Evolutionary conservation across 2,329 filamentous ascomycete species (phyloP).

Genomic region (Pseudogymnoascus sp.): DNA sequence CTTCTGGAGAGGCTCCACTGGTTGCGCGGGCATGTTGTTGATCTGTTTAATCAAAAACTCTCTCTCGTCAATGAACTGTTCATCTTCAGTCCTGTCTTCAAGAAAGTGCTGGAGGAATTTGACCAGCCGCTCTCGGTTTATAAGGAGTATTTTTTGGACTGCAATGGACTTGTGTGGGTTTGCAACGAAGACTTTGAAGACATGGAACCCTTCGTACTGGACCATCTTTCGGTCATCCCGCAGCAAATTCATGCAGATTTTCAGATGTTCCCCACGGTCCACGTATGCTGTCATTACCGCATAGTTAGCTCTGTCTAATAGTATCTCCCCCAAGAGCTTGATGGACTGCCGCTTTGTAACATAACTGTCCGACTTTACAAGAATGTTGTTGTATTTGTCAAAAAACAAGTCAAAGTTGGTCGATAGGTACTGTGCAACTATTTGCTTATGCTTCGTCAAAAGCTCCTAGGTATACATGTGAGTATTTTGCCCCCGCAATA

Average conservation of each 20-base stretch:
- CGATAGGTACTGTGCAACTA: slow-evolving; percentile 80
- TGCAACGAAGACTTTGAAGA: slow-evolving; percentile 99
- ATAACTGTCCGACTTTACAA: slow-evolving; percentile 90
- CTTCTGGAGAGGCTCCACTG: slow-evolving; percentile 38
- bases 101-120: slow-evolving; percentile 86
- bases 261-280: slow-evolving; percentile 88
- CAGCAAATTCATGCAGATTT: slow-evolving; percentile 96
- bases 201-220: slow-evolving; percentile 97
- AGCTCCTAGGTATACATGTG: slow-evolving; percentile 59
- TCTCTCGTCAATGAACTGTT: slow-evolving; percentile 97
- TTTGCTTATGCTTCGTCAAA: slow-evolving; percentile 83
- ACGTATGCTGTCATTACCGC: slow-evolving; percentile 97
- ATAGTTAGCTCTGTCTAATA: slow-evolving; percentile 93
- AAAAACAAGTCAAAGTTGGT: slow-evolving; percentile 95
- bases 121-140: slow-evolving; percentile 87
- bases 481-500: neutral
- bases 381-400: slow-evolving; percentile 73
- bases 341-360: slow-evolving; percentile 98
- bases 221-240: slow-evolving; percentile 98
- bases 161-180: slow-evolving; percentile 97
- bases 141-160: slow-evolving; percentile 90
- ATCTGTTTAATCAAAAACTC: slow-evolving; percentile 97
- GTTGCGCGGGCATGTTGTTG: slow-evolving; percentile 54
- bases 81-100: slow-evolving; percentile 91
- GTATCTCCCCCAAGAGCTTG: slow-evolving; percentile 89